A percentile compares a stretch with the other conserved stretches of the same genome.
phyloP scores from a whole-genome alignment of 768 basidiomycete genomes.

The Amanita subjunquillea region DNA sequence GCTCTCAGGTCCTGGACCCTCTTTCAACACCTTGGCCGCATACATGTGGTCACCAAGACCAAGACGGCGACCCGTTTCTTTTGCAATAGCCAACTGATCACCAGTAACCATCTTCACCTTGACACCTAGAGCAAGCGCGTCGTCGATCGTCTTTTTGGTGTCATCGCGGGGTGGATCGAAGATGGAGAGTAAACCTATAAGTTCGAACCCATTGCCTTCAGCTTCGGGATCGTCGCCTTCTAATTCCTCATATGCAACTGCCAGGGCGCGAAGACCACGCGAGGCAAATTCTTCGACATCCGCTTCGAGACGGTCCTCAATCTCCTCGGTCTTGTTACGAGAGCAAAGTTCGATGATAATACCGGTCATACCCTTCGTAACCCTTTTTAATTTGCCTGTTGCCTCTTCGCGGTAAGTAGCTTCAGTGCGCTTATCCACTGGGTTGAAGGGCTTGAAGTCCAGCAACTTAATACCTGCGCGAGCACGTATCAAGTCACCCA shows the following conservation, averaged over 20 bases:
- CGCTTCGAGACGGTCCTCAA: conserved; percentile 84
- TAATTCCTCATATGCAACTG: conserved; percentile 91
- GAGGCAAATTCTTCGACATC: conserved; percentile 95
- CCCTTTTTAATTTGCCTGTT: conserved; percentile 94
- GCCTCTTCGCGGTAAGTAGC: conserved; percentile 95
- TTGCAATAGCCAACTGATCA: conserved; percentile 98
- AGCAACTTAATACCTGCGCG: conserved; percentile 91
- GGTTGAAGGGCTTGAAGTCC: conserved; percentile 99
- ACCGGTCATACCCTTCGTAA: conserved; percentile 99
- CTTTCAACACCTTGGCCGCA: conserved; percentile 97
- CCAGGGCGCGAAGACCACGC: conserved; percentile 96
- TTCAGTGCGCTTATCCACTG: conserved; percentile 98
- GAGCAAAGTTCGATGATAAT: conserved; percentile 96
- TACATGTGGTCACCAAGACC: conserved; percentile 99
- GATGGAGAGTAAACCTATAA: conserved; percentile 94
- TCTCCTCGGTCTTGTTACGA: conserved; percentile 91
- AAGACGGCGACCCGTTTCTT: conserved; percentile 97
- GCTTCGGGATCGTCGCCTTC: conserved; percentile 73
- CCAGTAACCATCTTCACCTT: conserved; percentile 99
- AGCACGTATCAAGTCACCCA: conserved; percentile 63
- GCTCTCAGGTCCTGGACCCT: conserved; percentile 82
- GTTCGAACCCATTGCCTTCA: conserved; percentile 94
- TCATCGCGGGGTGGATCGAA: conserved; percentile 97
- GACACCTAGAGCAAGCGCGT: conserved; percentile 91
- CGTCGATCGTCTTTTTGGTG: conserved; percentile 98